These are phyloP conservation scores for Fusarium napiforme DNA, from an alignment of 2,329 filamentous ascomycete species.

Conservation along the genomic window DNA sequence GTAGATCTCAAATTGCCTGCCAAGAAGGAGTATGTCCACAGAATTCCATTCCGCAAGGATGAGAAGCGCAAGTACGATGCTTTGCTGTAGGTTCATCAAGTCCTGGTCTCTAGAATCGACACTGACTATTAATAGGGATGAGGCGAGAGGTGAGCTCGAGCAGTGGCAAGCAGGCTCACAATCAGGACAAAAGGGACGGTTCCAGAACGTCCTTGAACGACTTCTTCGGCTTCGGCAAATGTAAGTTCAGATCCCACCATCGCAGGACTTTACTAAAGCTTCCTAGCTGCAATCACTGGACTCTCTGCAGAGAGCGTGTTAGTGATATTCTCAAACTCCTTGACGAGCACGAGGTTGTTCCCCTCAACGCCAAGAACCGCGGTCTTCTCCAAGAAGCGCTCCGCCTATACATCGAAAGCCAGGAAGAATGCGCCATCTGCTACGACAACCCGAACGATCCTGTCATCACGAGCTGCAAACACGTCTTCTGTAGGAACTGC, in stretches of 20 bases:
- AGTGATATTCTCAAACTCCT: conserved; percentile 76
- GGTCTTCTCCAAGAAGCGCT: conserved; percentile 79
- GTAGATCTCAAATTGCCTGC: conserved; percentile 82
- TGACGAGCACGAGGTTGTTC: conserved; percentile 73
- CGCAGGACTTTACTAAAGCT: conserved; percentile 2
- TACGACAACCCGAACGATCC: conserved; percentile 77
- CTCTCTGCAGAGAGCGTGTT: conserved; percentile 80
- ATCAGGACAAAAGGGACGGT: conserved; percentile 63
- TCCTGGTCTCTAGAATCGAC: background rate
- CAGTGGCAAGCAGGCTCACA: conserved; percentile 63
- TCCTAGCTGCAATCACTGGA: conserved; percentile 83
- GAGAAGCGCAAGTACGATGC: conserved; percentile 83
- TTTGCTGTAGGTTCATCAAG: conserved; percentile 64
- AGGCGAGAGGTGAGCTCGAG: conserved; percentile 78
- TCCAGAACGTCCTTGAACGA: conserved; percentile 82
- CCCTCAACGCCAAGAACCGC: conserved; percentile 77
- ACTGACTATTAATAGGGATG: conserved; percentile 57
- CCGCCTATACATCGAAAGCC: conserved; percentile 79
- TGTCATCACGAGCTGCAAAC: conserved; percentile 86
- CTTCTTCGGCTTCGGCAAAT: conserved; percentile 85
- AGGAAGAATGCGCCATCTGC: conserved; percentile 87
- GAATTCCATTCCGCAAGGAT: conserved; percentile 76
- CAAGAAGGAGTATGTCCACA: conserved; percentile 81
- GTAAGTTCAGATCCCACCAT: conserved; percentile 44
- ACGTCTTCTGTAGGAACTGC: conserved; percentile 80